These are phyloP conservation scores for Moesziomyces sp. DNA, from an alignment of 1,284 basidiomycete species.

Conservation along the genomic window DNA sequence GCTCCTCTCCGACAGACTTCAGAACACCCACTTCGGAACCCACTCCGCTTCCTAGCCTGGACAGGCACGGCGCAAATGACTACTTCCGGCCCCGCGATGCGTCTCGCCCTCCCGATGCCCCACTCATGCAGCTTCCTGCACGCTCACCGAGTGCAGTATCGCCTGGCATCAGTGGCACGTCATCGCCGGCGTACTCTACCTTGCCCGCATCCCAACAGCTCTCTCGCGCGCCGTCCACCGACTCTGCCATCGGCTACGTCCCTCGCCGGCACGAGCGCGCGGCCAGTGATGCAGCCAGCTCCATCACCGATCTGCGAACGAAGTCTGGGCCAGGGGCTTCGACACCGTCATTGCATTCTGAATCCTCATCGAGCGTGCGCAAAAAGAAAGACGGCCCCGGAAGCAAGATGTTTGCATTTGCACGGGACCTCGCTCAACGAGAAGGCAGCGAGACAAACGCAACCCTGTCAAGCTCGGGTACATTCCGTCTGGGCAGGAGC, in stretches of 20 bases:
- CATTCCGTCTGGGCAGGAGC: constrained; percentile 24
- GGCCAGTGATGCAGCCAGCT: constrained; percentile 25
- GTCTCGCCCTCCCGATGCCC: constrained; percentile 4
- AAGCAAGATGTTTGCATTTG: constrained; percentile 42
- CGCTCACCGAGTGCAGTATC: constrained; percentile 14
- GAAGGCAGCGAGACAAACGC: constrained; percentile 15
- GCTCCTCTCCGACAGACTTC: constrained; percentile 23
- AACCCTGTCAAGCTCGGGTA: constrained; percentile 18
- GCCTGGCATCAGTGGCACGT: constrained; percentile 9
- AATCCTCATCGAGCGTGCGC: constrained; percentile 21
- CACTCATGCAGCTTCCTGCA: constrained; percentile 4
- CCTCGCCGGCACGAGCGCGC: constrained; percentile 24
- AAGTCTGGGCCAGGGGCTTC: constrained; percentile 11
- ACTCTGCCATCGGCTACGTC: constrained; percentile 13
- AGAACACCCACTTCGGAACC: constrained; percentile 15
- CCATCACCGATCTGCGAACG: constrained; percentile 14
- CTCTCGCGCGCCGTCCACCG: constrained; percentile 25
- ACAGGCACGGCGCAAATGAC: constrained; percentile 14
- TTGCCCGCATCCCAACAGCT: constrained; percentile 20
- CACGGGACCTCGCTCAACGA: constrained; percentile 26
- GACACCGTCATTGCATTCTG: constrained; percentile 33
- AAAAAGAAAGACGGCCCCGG: constrained; percentile 36
- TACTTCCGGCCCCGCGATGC: constrained; percentile 20
- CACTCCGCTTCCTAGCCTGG: constrained; percentile 9
- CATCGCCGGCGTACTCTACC: constrained; percentile 21